Percentiles rank a stretch among this genome's conserved stretches.
Conservation (phyloP, 1,284 basidiomycete species). For the Hypsizygus ulmarius region DNA sequence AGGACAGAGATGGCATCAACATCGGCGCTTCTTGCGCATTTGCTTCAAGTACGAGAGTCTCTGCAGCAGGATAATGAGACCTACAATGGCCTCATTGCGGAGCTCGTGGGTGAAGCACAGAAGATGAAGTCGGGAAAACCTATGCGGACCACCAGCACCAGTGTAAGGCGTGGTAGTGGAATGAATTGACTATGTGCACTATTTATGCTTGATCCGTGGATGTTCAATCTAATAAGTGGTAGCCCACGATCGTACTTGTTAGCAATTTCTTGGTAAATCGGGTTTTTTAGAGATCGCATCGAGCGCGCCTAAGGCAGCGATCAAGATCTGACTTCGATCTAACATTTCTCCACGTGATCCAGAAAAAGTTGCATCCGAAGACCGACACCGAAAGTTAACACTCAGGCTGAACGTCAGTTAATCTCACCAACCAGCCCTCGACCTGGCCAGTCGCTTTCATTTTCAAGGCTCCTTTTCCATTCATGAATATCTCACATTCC, state of each 20-base stretch:
- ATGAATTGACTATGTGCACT: slow-evolving; percentile 27
- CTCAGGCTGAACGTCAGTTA: not conserved
- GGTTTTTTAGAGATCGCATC: too few relatives aligned
- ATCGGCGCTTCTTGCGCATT: slow-evolving; percentile 72
- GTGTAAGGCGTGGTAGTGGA: slow-evolving; percentile 50
- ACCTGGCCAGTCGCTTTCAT: slow-evolving; percentile 13
- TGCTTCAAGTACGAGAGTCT: slow-evolving; percentile 80
- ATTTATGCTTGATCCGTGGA: not conserved
- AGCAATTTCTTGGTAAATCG: too few relatives aligned
- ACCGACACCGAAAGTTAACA: slow-evolving; percentile 12
- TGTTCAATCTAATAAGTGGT: too few relatives aligned
- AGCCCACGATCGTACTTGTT: too few relatives aligned
- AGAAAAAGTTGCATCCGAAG: slow-evolving; percentile 23
- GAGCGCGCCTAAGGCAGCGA: not conserved
- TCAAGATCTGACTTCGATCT: not conserved
- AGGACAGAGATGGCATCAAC: slow-evolving; percentile 68
- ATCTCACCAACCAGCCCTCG: slow-evolving; percentile 6
- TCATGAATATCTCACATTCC: slow-evolving; percentile 93
- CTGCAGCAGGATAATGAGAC: slow-evolving; percentile 86
- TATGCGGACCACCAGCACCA: slow-evolving; percentile 39
- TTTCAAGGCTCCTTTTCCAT: slow-evolving; percentile 4
- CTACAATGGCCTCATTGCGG: slow-evolving; percentile 79
- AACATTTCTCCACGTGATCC: slow-evolving; percentile 17
- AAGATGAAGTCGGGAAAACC: slow-evolving; percentile 68
- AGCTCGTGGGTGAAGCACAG: slow-evolving; percentile 79